Evolutionary conservation across 208 protist genomes (phyloP).

Genomic region (Acanthamoeba triangularis): DNA sequence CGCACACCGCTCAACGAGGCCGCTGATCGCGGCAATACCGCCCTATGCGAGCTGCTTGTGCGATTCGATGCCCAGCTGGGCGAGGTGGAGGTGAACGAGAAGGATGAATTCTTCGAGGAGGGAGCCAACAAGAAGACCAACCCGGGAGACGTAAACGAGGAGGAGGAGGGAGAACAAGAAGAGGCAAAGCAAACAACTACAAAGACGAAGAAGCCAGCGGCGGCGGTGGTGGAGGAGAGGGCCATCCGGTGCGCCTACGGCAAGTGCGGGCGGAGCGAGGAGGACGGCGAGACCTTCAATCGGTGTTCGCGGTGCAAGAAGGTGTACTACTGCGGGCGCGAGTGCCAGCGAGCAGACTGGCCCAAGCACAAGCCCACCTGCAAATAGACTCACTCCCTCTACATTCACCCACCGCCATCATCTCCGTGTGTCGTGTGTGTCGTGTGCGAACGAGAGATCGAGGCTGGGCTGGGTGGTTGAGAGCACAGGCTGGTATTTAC

Average conservation of each 20-base stretch:
- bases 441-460: not conserved
- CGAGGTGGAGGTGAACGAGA: not conserved
- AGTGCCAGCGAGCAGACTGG: constrained; percentile 41
- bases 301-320: constrained; percentile 23
- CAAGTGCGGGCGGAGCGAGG: constrained; percentile 7
- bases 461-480: no score
- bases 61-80: constrained; percentile 15
- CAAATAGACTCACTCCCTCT: not conserved
- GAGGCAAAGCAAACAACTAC: not conserved
- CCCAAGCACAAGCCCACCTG: not conserved
- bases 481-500: not conserved
- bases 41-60: not conserved
- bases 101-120: constrained; percentile 7
- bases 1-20: constrained; percentile 21
- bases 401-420: no score
- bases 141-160: not conserved
- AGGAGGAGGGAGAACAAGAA: not conserved
- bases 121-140: not conserved
- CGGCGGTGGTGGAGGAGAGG: not conserved
- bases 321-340: constrained; percentile 10
- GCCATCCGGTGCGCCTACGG: not conserved
- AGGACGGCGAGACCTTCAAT: constrained; percentile 7
- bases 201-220: not conserved
- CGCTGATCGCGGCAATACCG: not conserved
- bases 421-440: no score